Evolutionary conservation across 2,329 filamentous ascomycete species (phyloP).

Genomic region (Beauveria pseudobassiana): DNA sequence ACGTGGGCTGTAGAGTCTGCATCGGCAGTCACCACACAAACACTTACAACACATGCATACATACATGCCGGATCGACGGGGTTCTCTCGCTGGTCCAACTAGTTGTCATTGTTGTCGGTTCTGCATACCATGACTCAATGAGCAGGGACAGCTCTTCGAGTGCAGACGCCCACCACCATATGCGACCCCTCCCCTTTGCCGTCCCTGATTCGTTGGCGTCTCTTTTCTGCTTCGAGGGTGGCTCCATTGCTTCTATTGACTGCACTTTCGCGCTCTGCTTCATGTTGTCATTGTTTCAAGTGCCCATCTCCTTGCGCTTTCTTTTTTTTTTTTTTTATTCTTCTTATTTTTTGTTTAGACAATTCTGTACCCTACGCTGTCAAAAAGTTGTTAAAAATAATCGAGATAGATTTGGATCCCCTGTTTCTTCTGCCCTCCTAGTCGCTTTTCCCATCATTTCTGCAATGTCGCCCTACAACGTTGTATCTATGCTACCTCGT

Average conservation of each 20-base stretch:
- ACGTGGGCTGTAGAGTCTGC: neutral
- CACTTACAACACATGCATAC: neutral
- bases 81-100: neutral
- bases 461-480: neutral
- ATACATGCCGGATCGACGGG: neutral
- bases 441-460: neutral
- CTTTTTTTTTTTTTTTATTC: too few relatives aligned
- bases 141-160: neutral
- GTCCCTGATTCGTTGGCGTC: neutral
- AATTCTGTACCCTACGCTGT: neutral
- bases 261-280: constrained; percentile 7
- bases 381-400: constrained; percentile 3
- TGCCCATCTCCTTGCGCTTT: neutral
- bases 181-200: neutral
- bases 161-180: neutral
- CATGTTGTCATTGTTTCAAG: neutral
- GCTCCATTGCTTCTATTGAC: neutral
- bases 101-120: neutral
- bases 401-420: neutral
- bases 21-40: neutral
- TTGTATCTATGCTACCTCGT: constrained; percentile 1
- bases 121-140: neutral
- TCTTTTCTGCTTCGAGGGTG: neutral
- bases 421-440: neutral
- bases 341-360: neutral